Percentiles rank a stretch among this genome's conserved stretches.
Conservation (phyloP, 257 asterid genomes). For the Eustoma russellianum region DNA sequence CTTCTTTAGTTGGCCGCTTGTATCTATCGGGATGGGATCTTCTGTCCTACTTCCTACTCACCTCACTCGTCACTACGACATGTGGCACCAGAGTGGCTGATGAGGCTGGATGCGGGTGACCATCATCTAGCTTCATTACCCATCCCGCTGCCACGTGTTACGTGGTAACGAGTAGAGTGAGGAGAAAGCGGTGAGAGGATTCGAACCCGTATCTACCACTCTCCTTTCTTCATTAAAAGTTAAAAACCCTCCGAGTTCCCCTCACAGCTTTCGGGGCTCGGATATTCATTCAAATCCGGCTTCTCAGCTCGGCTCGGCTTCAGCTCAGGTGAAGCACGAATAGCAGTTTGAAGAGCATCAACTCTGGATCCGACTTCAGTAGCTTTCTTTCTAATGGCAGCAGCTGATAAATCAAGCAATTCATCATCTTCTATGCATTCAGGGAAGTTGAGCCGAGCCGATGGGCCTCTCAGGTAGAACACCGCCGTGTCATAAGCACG, state of each 20-base stretch:
- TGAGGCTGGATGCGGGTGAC: no score
- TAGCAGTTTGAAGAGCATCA: conserved; percentile 49
- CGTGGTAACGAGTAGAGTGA: no score
- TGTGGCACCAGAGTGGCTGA: no score
- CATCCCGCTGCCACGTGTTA: no score
- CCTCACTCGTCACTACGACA: no score
- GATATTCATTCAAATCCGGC: conserved; percentile 82
- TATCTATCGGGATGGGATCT: no score
- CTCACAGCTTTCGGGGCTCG: conserved; percentile 58
- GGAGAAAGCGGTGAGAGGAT: not conserved
- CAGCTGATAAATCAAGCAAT: conserved; percentile 51
- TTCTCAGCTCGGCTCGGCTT: conserved; percentile 31
- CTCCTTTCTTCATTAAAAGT: no score
- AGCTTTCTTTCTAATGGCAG: conserved; percentile 67
- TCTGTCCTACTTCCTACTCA: no score
- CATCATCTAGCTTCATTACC: no score
- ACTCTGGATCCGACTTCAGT: conserved; percentile 87
- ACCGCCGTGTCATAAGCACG: conserved; percentile 90
- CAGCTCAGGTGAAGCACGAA: conserved; percentile 4
- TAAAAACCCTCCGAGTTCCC: conserved; percentile 17
- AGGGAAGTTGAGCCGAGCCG: conserved; percentile 84
- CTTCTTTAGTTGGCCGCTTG: not conserved
- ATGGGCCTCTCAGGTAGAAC: conserved; percentile 64
- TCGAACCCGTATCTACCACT: not conserved
- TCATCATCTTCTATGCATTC: conserved; percentile 34